A percentile compares a stretch with the other conserved stretches of the same genome.
Conservation (phyloP, 73 alveolate species). For the Paramecium octaurelia region DNA sequence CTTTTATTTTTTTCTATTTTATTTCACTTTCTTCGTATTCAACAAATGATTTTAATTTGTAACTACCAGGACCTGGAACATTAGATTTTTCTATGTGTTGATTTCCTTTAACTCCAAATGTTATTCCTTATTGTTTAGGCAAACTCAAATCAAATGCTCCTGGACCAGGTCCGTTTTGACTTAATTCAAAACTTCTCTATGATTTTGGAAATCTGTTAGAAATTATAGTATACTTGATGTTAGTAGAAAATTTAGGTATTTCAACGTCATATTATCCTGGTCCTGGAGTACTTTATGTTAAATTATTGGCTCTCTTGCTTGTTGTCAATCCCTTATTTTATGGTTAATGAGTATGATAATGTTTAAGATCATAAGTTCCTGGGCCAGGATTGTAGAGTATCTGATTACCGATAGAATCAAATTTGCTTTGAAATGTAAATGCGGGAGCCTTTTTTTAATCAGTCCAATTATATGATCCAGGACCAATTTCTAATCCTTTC, state of each 20-base stretch:
- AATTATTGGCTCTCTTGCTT: background rate
- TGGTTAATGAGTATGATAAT: background rate
- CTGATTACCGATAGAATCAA: background rate
- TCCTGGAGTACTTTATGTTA: background rate
- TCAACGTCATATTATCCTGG: slow-evolving; percentile 37
- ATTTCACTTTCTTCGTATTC: background rate
- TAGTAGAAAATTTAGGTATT: background rate
- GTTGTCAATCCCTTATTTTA: slow-evolving; percentile 21
- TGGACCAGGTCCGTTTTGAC: slow-evolving; percentile 12
- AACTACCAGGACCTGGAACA: slow-evolving; percentile 51
- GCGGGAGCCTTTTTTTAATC: slow-evolving; percentile 16
- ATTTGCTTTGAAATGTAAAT: slow-evolving; percentile 10
- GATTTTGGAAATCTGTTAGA: slow-evolving; percentile 16
- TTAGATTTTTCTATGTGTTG: background rate
- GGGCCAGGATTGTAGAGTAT: background rate
- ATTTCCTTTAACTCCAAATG: background rate
- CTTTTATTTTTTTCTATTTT: background rate
- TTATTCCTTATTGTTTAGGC: background rate
- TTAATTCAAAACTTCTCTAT: background rate
- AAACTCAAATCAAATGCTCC: background rate
- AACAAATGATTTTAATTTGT: slow-evolving; percentile 14
- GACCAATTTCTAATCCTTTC: background rate
- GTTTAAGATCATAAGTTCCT: background rate
- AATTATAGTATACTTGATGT: background rate
- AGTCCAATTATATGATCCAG: background rate